These are phyloP conservation scores for Lachancea sp. DNA, from an alignment of 805 yeast species.

Conservation along the genomic window DNA sequence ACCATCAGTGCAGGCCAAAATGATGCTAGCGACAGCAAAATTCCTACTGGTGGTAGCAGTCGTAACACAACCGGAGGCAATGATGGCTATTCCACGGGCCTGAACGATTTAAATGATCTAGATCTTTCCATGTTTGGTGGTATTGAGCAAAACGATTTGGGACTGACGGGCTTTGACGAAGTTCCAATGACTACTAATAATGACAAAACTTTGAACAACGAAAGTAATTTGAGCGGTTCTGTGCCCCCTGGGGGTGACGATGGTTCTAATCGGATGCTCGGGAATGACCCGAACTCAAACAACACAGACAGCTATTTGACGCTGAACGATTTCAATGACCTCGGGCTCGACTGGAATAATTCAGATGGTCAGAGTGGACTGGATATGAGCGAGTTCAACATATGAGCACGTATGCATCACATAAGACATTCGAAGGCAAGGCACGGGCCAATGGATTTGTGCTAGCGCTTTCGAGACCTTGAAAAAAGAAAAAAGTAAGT, in stretches of 20 bases:
- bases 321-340: constrained; percentile 31
- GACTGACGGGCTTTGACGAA: constrained; percentile 17
- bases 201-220: constrained; percentile 4
- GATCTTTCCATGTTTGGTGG: constrained; percentile 30
- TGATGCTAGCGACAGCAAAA: background rate
- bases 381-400: constrained; percentile 25
- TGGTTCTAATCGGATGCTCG: constrained; percentile 6
- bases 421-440: no score
- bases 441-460: no score
- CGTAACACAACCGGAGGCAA: background rate
- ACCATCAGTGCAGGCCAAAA: background rate
- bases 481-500: background rate
- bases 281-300: constrained; percentile 1
- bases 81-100: constrained; percentile 8
- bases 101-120: constrained; percentile 23
- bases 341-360: constrained; percentile 31
- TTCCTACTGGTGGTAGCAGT: background rate
- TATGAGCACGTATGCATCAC: constrained; percentile 1
- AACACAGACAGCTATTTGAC: constrained; percentile 30
- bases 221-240: constrained; percentile 2
- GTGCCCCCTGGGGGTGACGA: constrained; percentile 2
- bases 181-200: constrained; percentile 6
- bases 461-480: background rate
- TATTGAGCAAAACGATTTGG: constrained; percentile 29
- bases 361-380: constrained; percentile 27